Evolutionary conservation across 176 grass and related monocot genomes (phyloP).

Genomic region (Cenchrus purpureus): DNA sequence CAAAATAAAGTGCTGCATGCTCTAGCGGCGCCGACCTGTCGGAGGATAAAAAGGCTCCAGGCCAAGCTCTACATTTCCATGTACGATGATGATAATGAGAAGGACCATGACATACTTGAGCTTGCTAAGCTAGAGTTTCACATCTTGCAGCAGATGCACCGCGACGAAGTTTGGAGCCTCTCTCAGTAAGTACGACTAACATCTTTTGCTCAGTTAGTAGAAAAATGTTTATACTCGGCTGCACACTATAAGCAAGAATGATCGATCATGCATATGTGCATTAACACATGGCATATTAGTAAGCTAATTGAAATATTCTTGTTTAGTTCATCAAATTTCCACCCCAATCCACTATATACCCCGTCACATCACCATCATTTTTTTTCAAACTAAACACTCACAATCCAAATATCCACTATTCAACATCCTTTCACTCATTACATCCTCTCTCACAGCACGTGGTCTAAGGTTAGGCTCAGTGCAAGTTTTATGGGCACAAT

Average conservation of each 20-base stretch:
- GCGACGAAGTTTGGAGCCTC: constrained; percentile 34
- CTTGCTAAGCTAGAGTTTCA: constrained; percentile 55
- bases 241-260: not conserved
- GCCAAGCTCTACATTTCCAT: constrained; percentile 39
- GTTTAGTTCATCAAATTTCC: too few species aligned
- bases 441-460: too few species aligned
- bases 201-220: not conserved
- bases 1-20: not conserved
- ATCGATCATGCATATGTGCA: not conserved
- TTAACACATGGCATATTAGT: not conserved
- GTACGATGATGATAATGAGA: not conserved
- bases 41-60: constrained; percentile 31
- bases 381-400: too few species aligned
- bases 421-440: too few species aligned
- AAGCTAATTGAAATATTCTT: not conserved
- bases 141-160: constrained; percentile 41
- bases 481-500: too few species aligned
- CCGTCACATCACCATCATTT: too few species aligned
- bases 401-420: too few species aligned
- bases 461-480: too few species aligned
- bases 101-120: not conserved
- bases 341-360: too few species aligned
- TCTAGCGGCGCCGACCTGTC: constrained; percentile 13
- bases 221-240: not conserved
- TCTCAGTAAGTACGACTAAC: constrained; percentile 30